Conservation (phyloP, 2,329 filamentous ascomycete species). For the Moelleriella libera region DNA sequence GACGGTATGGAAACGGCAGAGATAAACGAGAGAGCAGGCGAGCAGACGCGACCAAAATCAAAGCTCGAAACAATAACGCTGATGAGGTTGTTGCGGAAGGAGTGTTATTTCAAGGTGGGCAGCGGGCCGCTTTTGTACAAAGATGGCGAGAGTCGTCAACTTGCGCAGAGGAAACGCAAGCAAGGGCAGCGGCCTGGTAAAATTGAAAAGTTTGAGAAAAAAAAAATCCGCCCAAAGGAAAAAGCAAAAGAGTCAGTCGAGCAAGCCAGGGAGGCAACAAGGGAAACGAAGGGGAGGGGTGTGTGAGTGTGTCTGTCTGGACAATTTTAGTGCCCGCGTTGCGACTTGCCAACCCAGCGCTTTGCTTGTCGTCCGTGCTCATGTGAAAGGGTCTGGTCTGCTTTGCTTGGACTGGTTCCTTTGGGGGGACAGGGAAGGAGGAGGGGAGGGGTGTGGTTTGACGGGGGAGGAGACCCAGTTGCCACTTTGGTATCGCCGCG, state of each 20-base stretch:
- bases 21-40: background rate
- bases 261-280: background rate
- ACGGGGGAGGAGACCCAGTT: too few species aligned
- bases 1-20: background rate
- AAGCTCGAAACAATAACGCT: background rate
- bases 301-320: background rate
- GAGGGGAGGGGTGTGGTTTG: background rate
- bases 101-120: background rate
- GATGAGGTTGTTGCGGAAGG: slow-evolving; percentile 4
- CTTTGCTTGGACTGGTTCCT: background rate
- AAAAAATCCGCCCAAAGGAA: background rate
- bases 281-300: background rate
- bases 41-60: background rate
- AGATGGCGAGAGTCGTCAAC: slow-evolving; percentile 1
- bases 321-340: background rate
- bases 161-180: background rate
- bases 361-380: background rate
- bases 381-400: background rate
- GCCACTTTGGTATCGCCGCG: too few species aligned
- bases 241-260: background rate
- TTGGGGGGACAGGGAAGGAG: background rate
- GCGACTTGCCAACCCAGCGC: background rate
- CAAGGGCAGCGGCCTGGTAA: background rate
- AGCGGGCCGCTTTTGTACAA: slow-evolving; percentile 9
- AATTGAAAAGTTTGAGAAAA: background rate